Base-by-base conservation (phyloP, 305 asterid species). In the Solanum hybrid region DNA sequence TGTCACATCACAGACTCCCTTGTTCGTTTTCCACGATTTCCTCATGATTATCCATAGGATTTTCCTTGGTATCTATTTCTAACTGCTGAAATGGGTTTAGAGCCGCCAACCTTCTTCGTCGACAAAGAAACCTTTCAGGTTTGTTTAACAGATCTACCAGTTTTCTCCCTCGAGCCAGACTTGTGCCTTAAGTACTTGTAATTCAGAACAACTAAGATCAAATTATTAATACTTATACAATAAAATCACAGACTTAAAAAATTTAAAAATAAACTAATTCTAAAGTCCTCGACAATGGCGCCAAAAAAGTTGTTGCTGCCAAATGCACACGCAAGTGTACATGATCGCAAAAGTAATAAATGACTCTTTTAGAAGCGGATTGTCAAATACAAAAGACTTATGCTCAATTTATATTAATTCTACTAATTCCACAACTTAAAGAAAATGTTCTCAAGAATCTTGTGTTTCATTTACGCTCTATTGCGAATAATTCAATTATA, bases 1-100 rank as follows among this genome's bases (percentile, higher is more conserved):
- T 51, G 8, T 6, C 68, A 51, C n/a, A 51, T 51, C 68, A 51
- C 9, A 5, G 4, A 51, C n/a, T 0, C n/a, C 68, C 9, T 15
- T 51, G 68, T 51, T 51, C 4, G 0, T 51, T 51, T 45, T 45
- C 22, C 61, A 45, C 7, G 4, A 6, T 51, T 15, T 51, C 65
- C 22, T 2, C 9, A 51, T 0, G 22, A 51, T 51, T 51, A 15
- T 51, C n/a, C n/a, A 15, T 0, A 51, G 0, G 68, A 15, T 51
- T 51, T 51, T 51, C 68, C 68, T 15, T 15, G 9, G n/a, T 15
- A 51, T 15, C n/a, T 51, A 51, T 15, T 51, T 51, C 68, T 51
- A 51, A 51, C 68, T 2, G 9, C 9, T 51, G 8, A 51, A 15
- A 51, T 51, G 3, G 68, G n/a, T 51, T 51, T 51, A 51, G 68